Conservation (phyloP, 495 filamentous ascomycete genomes). For the Acidomyces sp. region DNA sequence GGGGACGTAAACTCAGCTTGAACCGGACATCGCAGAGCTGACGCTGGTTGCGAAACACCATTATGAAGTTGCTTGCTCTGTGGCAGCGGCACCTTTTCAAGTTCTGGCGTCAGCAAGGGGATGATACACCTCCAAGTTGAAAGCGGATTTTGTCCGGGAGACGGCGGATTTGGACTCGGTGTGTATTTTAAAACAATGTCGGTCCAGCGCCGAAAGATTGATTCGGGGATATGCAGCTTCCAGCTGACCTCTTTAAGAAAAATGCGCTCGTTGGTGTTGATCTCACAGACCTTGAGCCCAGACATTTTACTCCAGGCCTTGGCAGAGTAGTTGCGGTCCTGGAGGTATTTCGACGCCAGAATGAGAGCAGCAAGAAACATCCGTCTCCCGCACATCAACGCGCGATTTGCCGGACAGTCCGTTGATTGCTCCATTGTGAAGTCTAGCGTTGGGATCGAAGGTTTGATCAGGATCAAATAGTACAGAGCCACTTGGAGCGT, state of each 20-base stretch:
- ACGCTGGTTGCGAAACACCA: too few relatives aligned
- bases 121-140: constrained; percentile 61
- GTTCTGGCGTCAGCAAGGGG: constrained; percentile 61
- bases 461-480: constrained; percentile 86
- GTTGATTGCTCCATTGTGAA: constrained; percentile 80
- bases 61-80: background rate
- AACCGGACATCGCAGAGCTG: constrained; percentile 4
- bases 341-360: constrained; percentile 89
- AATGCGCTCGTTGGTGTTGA: constrained; percentile 91
- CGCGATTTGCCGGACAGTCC: constrained; percentile 58
- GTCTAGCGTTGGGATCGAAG: constrained; percentile 68
- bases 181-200: constrained; percentile 81
- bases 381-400: constrained; percentile 88
- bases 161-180: constrained; percentile 38
- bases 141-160: constrained; percentile 32
- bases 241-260: constrained; percentile 84
- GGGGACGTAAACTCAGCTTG: constrained; percentile 9
- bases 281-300: constrained; percentile 74
- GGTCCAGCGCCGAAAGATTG: constrained; percentile 80
- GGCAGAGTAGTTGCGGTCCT: constrained; percentile 95
- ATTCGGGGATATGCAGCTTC: constrained; percentile 85
- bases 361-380: constrained; percentile 95
- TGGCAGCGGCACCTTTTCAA: constrained; percentile 42
- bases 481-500: constrained; percentile 94
- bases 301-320: constrained; percentile 98